phyloP scores from a whole-genome alignment of 2,329 filamentous ascomycete genomes.

The Thyridium curvatum region DNA sequence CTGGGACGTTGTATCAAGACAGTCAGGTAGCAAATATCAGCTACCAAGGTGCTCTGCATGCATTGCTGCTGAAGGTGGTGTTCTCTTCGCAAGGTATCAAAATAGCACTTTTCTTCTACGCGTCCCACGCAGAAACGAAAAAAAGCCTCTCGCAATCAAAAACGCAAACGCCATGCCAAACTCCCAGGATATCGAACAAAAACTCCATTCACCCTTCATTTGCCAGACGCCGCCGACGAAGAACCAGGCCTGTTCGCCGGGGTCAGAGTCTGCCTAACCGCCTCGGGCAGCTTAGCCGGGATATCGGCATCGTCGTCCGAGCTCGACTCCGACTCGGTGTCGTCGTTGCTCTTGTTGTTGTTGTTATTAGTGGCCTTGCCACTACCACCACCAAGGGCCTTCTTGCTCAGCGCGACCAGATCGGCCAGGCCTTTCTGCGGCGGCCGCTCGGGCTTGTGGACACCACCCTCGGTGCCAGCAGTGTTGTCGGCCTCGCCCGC shows the following conservation, averaged over 20 bases:
- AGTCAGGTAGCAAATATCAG: no score
- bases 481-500: neutral
- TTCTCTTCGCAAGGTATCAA: no score
- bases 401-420: neutral
- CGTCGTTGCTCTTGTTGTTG: conserved; percentile 4
- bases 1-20: no score
- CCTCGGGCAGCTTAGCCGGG: conserved; percentile 21
- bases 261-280: conserved; percentile 19
- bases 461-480: neutral
- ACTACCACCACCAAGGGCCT: neutral
- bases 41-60: no score
- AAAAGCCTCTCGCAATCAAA: no score
- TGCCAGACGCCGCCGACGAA: no score
- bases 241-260: neutral
- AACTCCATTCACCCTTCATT: no score
- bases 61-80: no score
- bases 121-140: no score
- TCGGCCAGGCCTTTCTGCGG: conserved; percentile 5
- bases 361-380: neutral
- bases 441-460: neutral
- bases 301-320: conserved; percentile 25
- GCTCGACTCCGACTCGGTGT: conserved; percentile 13
- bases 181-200: no score
- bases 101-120: no score
- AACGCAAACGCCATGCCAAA: no score